A percentile compares a stretch with the other conserved stretches of the same genome.
These are phyloP conservation scores for Vitellaria paradoxa DNA, from an alignment of 179 eudicot species.

Conservation along the genomic window DNA sequence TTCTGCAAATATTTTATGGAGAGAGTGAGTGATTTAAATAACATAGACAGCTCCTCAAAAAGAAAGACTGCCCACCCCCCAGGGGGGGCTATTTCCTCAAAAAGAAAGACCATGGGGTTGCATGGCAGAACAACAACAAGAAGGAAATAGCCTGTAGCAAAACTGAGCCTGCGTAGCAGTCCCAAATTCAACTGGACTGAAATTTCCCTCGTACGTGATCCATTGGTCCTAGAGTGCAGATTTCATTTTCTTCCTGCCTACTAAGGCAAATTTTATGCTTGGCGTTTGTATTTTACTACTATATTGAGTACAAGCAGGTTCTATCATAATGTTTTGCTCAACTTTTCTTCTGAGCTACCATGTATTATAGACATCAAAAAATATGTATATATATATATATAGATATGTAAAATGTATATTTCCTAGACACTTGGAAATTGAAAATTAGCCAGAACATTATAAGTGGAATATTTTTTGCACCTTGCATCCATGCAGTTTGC, in stretches of 20 bases:
- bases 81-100: not conserved
- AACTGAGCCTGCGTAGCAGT: not conserved
- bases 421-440: not conserved
- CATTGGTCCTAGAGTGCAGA: not conserved
- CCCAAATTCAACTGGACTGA: not conserved
- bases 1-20: no score
- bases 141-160: not conserved
- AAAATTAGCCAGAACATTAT: not conserved
- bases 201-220: not conserved
- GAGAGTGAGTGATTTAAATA: no score
- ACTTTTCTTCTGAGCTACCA: not conserved
- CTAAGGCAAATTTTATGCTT: not conserved
- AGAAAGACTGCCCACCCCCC: no score
- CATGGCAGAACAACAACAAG: not conserved
- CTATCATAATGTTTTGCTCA: not conserved
- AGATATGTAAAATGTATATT: not conserved
- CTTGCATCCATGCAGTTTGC: not conserved
- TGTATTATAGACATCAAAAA: not conserved
- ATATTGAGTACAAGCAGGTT: not conserved
- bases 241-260: not conserved
- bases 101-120: not conserved
- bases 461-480: not conserved
- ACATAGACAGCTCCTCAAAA: no score
- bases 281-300: not conserved
- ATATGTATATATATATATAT: not conserved